Evolutionary conservation across 2,329 filamentous ascomycete species (phyloP), one percentile per base, ranked within the genome.

Genomic region (Biscogniauxia mediterranea): DNA sequence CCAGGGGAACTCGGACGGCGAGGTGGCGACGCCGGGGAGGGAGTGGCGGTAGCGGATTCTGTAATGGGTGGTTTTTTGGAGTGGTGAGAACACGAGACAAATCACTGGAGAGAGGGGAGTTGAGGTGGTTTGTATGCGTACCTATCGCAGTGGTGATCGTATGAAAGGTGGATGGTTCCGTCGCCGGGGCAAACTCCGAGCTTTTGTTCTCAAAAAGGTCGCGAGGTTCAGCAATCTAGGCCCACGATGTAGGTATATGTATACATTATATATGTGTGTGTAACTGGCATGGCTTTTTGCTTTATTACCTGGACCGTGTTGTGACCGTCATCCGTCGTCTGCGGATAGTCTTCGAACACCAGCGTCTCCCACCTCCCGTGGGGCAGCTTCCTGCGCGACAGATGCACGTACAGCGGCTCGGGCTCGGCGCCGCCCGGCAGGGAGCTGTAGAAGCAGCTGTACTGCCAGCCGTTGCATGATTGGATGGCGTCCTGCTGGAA

Each of bases 101-200:
- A 13, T 5, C 28, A 32, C 11, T 32, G 28, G 7, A 2, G 57
- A 20, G 55, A 55, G 20, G 13, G 19, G 25, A 20, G 13, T 46
- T 19, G 3, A 6, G 32, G 26, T 28, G 17, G 15, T 5, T 21
- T 53, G 56, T 56, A 65, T 60, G 57, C 68, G 50, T 66, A 74
- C 73, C 67, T 66, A 58, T 79, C 78, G 61, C 77, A 79, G 63
- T 83, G 81, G 62, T 83, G 81, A 58, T 84, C 81, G 64, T 82
- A 83, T 7, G 79, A 80, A 3, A 84, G 68, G 61, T 83, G 81
- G 23, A 84, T 81, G n/a, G 78, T 82, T 52, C 81, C 81, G 61
- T 83, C 81, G 1, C 78, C 80, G 4, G 74, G 70, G 52, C 77
- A 81, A 52, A 83, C 79, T 2, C 81, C 81, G 64, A 83, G 64